Base-by-base conservation (phyloP, 805 yeast species). In the Candida xiaguanensis region DNA sequence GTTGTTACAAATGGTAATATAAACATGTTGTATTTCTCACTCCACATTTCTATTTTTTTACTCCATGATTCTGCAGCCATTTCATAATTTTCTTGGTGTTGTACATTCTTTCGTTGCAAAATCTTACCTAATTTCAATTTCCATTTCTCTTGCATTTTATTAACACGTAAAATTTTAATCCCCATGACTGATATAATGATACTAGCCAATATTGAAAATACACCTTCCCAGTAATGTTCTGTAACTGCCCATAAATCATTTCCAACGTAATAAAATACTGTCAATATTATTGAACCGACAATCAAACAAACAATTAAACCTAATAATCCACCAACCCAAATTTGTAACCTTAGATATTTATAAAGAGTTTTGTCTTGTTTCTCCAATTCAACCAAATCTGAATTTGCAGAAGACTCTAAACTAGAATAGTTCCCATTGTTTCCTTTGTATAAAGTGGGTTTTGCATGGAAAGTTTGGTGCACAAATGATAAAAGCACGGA, bases 401-500 rank as follows among this genome's bases (percentile, higher is more conserved):
- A 17, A n/a, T 30, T 9, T 13, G 24, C 15, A 8, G 22, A 6
- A 5, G 26, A n/a, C 17, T 41, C 45, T 16, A 33, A 20, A 23
- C 45, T 41, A 13, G 27, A 8, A 16, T 31, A 37, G 8, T 25
- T 25, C 18, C 26, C 35, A 29, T 35, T 31, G 14, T 22, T 29
- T 23, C 39, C 34, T 3, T 25, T 32, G n/a, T 31, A n/a, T 25
- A 22, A 6, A 25, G 38, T 18, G 12, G 17, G 30, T 26, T 40
- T 22, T 14, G 39, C 24, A 6, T 39, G 23, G 34, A 58, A 66
- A 19, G 77, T 78, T 50, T 83, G 88, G 48, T 76, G 78, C 32
- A 84, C 68, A 53, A 84, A 82, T 1, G 88, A 78, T n/a, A 84
- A 63, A 14, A 84, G 62, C 19, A 84, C 88, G 1, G 90, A 81